Evolutionary conservation across 2,329 filamentous ascomycete genomes (phyloP), one percentile per base, ranked within the genome.

Genomic region (Fusarium tjaetaba): DNA sequence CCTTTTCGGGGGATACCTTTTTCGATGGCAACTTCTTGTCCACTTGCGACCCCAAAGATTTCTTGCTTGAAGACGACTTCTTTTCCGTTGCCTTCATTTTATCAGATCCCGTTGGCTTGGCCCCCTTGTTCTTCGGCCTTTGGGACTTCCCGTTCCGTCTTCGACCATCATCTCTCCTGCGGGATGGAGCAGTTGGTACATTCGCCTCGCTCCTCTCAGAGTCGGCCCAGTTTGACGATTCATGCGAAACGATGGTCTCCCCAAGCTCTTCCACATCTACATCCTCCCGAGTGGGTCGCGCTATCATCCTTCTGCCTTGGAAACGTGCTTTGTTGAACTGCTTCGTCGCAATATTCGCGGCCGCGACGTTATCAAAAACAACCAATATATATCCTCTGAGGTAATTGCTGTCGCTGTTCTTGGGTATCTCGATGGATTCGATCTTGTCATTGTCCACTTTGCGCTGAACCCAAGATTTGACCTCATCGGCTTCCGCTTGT

Each of bases 331-430:
- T 74, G 55, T 80, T 71, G 20, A 82, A 65, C 42, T 75, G 71
- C 26, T 77, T 72, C 45, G 76, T 72, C 5, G 77, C 77, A 18
- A 61, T 70, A n/a, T 56, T 43, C 11, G 80, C 77, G 4, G 78
- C 74, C 7, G 49, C 42, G 8, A 70, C 28, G 42, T 63, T 75
- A 32, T 75, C 61, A 26, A 82, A 73, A 13, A 73, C 67, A 28
- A 80, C 64, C n/a, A 76, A 68, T 39, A 74, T 78, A 42, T 79
- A 73, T 11, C 80, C 79, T 22, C 76, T 76, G 18, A 79, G 74
- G 16, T 74, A 75, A 10, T 53, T 73, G 48, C 72, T 78, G 34
- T 68, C 60, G 41, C 56, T 64, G 24, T 71, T 74, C 24, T 70
- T 51, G 14, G 80, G 80, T 10, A 80, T 70, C 13, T 80, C 70